Conservation (phyloP, 257 asterid genomes). For the Scutellaria minor region DNA sequence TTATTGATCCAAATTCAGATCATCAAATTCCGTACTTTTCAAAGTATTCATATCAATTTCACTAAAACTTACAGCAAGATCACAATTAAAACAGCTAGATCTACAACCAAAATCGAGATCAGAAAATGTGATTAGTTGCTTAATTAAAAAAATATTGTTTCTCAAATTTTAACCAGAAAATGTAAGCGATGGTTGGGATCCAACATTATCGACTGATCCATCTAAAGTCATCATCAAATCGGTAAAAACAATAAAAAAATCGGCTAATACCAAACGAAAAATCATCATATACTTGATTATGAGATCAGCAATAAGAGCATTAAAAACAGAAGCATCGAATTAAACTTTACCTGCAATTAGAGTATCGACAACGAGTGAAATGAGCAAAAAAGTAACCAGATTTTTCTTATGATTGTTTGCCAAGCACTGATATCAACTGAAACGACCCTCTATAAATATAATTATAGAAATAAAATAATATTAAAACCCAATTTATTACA, state of each 20-base stretch:
- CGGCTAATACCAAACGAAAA: not conserved
- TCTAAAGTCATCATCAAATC: slow-evolving; percentile 5
- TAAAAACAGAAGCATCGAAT: not conserved
- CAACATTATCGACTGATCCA: slow-evolving; percentile 21
- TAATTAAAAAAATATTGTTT: not conserved
- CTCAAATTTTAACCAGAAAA: slow-evolving; percentile 16
- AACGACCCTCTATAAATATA: not conserved
- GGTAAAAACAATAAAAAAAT: slow-evolving; percentile 7
- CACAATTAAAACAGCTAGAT: slow-evolving; percentile 19
- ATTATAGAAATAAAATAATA: not conserved
- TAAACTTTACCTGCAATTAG: slow-evolving; percentile 36
- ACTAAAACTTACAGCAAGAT: slow-evolving; percentile 2
- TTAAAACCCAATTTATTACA: not conserved
- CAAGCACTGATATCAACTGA: not conserved
- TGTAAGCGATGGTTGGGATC: not conserved
- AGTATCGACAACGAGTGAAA: slow-evolving; percentile 27
- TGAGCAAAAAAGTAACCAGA: slow-evolving; percentile 1
- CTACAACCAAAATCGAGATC: slow-evolving; percentile 32
- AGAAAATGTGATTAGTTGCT: not conserved
- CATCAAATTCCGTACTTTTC: not conserved
- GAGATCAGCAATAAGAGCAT: not conserved
- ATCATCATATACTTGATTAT: slow-evolving; percentile 12
- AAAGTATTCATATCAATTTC: not conserved
- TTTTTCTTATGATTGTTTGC: slow-evolving; percentile 3
- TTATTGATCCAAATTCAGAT: slow-evolving; percentile 17